phyloP scores from a whole-genome alignment of 331 rosid species.

The Rosa hybrid region DNA sequence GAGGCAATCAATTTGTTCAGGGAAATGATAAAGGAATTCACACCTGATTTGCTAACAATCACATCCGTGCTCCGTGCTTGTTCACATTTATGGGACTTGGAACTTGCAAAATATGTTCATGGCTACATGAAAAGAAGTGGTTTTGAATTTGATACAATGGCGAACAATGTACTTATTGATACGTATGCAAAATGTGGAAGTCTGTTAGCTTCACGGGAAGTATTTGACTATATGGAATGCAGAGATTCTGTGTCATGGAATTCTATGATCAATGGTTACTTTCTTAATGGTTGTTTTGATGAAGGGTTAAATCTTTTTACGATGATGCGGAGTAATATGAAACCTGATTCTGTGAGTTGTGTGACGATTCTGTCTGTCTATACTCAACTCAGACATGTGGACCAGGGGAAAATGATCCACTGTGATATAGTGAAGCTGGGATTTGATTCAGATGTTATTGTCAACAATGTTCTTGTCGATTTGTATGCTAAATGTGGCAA shows the following conservation, averaged over 20 bases:
- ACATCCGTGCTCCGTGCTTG: constrained; percentile 40
- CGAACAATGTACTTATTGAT: constrained; percentile 36
- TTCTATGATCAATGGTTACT: constrained; percentile 35
- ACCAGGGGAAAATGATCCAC: constrained; percentile 31
- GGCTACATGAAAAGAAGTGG: constrained; percentile 31
- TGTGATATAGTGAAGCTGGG: constrained; percentile 34
- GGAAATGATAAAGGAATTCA: constrained; percentile 31
- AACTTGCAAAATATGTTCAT: constrained; percentile 34
- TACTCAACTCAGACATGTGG: constrained; percentile 24
- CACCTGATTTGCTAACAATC: constrained; percentile 36
- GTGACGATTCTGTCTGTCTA: constrained; percentile 29
- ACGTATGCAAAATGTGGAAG: constrained; percentile 40
- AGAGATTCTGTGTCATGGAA: constrained; percentile 45
- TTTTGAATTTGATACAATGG: constrained; percentile 31
- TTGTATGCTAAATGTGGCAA: constrained; percentile 39
- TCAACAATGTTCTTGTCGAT: constrained; percentile 34
- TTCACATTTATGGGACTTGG: constrained; percentile 29
- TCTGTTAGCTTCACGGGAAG: constrained; percentile 32
- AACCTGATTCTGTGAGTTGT: constrained; percentile 33
- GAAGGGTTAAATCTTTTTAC: constrained; percentile 34
- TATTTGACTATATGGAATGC: constrained; percentile 32
- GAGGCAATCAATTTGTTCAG: constrained; percentile 28
- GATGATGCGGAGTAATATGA: constrained; percentile 27
- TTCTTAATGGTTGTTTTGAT: constrained; percentile 17
- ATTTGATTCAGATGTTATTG: constrained; percentile 25